These are phyloP conservation scores for Ganoderma multipileum DNA, from an alignment of 1,284 basidiomycete genomes.

Conservation along the genomic window DNA sequence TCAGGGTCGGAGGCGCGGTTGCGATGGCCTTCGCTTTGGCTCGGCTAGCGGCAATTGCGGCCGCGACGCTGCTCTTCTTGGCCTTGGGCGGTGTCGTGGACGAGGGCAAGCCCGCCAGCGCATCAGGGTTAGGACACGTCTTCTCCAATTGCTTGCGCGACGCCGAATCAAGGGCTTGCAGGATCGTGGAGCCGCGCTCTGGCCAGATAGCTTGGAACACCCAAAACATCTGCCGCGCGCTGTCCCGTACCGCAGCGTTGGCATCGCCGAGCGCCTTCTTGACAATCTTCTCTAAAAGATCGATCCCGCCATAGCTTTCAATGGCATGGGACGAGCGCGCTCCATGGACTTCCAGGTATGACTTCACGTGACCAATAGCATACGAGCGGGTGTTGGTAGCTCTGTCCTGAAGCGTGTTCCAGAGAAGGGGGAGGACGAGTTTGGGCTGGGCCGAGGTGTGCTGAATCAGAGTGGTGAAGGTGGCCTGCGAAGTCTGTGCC, in stretches of 20 bases:
- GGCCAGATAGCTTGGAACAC: conserved; percentile 80
- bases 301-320: conserved; percentile 70
- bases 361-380: conserved; percentile 71
- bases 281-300: conserved; percentile 75
- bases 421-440: conserved; percentile 75
- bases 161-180: conserved; percentile 73
- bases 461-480: conserved; percentile 73
- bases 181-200: conserved; percentile 66
- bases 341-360: conserved; percentile 77
- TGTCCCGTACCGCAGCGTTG: conserved; percentile 83
- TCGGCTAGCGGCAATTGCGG: conserved; percentile 83
- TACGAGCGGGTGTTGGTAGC: conserved; percentile 81
- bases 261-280: conserved; percentile 80
- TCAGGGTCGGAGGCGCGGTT: conserved; percentile 74
- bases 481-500: conserved; percentile 85
- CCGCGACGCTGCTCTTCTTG: conserved; percentile 82
- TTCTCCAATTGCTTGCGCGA: conserved; percentile 89
- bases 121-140: conserved; percentile 68
- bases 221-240: conserved; percentile 83
- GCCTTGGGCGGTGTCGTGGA: conserved; percentile 53
- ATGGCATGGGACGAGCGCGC: conserved; percentile 66
- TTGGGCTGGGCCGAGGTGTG: conserved; percentile 80
- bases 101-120: conserved; percentile 46
- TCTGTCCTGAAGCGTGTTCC: conserved; percentile 83
- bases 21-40: conserved; percentile 86